Base-by-base conservation (phyloP, 2,329 filamentous ascomycete species). In the Diaporthe humulicola region DNA sequence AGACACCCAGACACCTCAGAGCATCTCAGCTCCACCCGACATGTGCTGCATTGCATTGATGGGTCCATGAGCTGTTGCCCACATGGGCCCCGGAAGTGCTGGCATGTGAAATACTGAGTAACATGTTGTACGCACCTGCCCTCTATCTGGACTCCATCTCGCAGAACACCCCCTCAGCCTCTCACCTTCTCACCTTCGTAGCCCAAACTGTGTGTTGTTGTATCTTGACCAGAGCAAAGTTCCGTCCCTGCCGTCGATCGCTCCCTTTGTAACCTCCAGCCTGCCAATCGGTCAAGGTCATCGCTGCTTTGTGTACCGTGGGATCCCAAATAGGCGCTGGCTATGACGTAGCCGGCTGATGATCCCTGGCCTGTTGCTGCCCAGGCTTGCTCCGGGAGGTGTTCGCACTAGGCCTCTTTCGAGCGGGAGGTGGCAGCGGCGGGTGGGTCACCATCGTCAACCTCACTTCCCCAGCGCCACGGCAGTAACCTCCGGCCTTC, bases 311-410 rank as follows among this genome's bases (percentile, higher is more conserved):
- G n/a, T 19, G n/a, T 28, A 40, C 58, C n/a, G 45, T 52, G 14
- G n/a, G 25, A 19, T 54, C 48, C 30, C 64, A 54, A 6, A 38
- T 28, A 22, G 64, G 64, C 64, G 64, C 64, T 14, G 45, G 33
- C 64, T 38, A 69, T 69, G 64, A 69, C 64, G 64, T 69, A 69
- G 64, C 64, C 36, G 15, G 64, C 48, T 33, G 64, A 40, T 28
- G 48, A 69, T 69, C 48, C 64, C 48, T 52, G 40, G 45, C 45
- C 45, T 40, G 15, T 38, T 40, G 64, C 25, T 40, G 64, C 15
- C 33, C n/a, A n/a, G n/a, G n/a, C n/a, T n/a, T n/a, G n/a, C n/a
- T n/a, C 33, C 28, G 25, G 33, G 33, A 40, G 33, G 33, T 38
- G 64, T 28, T 54, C 64, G 48, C 64, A 28, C 64, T 69, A 69